Evolutionary conservation across 331 rosid species (phyloP), one percentile per base, ranked within the genome.

Genomic region (Quercus lobata): DNA sequence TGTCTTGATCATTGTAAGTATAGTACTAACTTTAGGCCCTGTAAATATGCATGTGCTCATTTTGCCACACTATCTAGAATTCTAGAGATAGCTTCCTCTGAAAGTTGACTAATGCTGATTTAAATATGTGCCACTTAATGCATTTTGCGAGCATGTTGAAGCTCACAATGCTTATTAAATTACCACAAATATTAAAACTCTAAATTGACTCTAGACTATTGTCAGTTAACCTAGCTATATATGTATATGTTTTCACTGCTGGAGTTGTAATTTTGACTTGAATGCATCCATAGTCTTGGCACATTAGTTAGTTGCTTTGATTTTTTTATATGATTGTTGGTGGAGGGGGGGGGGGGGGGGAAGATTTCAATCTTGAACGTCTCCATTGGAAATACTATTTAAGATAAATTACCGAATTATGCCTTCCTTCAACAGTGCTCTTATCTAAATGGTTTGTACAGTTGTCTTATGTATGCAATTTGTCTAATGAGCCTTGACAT

Each of bases 1-100:
- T 22, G 89, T 96, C 76, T 85, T 96, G 73, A 96, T 96, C 78
- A 96, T 96, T 83, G 99, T 91, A 89, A 91, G 98, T 87, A 30
- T 89, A 53, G 1, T 57, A 57, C 62, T 22, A 22, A 41, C 73
- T 55, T 57, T 52, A 21, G 56, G 24, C 44, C 30, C 58, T 74
- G 14, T 44, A 41, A 57, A 34, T 72, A 22, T n/a, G 68, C 54
- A 63, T 18, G 62, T 55, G 32, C 57, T 49, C 72, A 17, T 14
- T 12, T 49, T 12, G 18, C 54, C 18, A 49, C 54, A 1, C 72
- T 35, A 18, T 68, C 11, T 68, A 32, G 6, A 60, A 24, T 25
- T 24, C 27, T 27, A 10, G 14, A 27, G 27, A 60, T 60, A 35
- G 29, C 2, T 68, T 44, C 25, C 30, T 17, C 44, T 30, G 71